These are phyloP conservation scores for Lodderomyces jiufengensis DNA, from an alignment of 1,139 yeast genomes.

Conservation along the genomic window DNA sequence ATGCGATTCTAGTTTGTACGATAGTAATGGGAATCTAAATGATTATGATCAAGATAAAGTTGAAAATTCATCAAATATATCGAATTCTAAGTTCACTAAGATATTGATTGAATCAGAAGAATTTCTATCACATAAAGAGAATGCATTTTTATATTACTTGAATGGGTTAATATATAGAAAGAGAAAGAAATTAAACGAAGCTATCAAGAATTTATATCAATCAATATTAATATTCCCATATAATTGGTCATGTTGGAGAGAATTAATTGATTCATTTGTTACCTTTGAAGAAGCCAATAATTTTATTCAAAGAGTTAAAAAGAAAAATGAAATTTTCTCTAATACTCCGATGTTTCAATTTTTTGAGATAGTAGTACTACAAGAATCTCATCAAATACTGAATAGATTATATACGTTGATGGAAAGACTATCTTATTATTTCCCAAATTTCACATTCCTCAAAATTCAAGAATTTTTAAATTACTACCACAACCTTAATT, in stretches of 20 bases:
- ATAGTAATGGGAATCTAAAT: constrained; percentile 9
- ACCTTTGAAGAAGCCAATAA: constrained; percentile 60
- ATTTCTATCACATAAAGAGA: constrained; percentile 25
- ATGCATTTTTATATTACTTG: constrained; percentile 68
- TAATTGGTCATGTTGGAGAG: constrained; percentile 96
- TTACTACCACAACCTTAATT: constrained; percentile 77
- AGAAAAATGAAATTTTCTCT: constrained; percentile 13
- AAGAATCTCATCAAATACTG: constrained; percentile 75
- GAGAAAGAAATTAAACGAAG: constrained; percentile 56
- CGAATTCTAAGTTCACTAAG: constrained; percentile 35
- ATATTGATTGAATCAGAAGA: constrained; percentile 41
- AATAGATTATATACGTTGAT: constrained; percentile 48
- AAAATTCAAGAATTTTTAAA: constrained; percentile 79
- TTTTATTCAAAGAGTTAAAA: constrained; percentile 39
- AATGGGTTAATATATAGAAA: constrained; percentile 63
- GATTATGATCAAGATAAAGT: constrained; percentile 12
- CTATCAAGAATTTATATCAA: constrained; percentile 55
- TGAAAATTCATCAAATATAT: constrained; percentile 15
- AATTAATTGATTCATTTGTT: constrained; percentile 61
- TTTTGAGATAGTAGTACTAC: constrained; percentile 67
- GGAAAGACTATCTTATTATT: constrained; percentile 42
- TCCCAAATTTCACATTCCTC: constrained; percentile 73
- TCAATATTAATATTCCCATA: constrained; percentile 68
- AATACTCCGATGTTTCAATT: constrained; percentile 56
- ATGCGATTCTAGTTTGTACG: constrained; percentile 8